phyloP scores from a whole-genome alignment of 225 moss, liverwort and hornwort genomes.

The Lunularia cruciata region DNA sequence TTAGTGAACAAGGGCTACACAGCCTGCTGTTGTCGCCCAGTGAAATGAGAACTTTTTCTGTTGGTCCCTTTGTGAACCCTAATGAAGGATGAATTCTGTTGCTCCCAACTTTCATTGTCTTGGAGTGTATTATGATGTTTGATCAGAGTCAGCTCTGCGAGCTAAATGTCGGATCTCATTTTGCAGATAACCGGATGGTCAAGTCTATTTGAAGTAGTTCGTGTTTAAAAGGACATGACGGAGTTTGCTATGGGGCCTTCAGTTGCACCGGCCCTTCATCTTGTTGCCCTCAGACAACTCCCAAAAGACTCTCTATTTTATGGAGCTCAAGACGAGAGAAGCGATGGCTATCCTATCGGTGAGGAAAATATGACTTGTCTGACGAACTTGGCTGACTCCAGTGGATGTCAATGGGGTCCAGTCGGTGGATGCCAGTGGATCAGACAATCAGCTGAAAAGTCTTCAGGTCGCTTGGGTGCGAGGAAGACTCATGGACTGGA shows the following conservation, averaged over 20 bases:
- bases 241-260: constrained; percentile 43
- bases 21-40: too few species aligned
- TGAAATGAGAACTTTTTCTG: too few species aligned
- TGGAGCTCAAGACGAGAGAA: constrained; percentile 31
- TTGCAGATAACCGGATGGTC: constrained; percentile 10
- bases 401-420: constrained; percentile 41
- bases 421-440: constrained; percentile 32
- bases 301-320: constrained; percentile 25
- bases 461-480: not conserved
- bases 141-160: too few species aligned
- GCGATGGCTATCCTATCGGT: constrained; percentile 18
- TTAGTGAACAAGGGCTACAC: too few species aligned
- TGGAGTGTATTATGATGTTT: too few species aligned
- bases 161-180: not conserved
- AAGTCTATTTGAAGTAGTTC: not conserved
- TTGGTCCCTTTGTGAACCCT: too few species aligned
- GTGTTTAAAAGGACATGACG: constrained; percentile 28
- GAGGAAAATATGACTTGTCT: constrained; percentile 42
- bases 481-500: constrained; percentile 37
- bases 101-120: too few species aligned
- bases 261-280: constrained; percentile 35
- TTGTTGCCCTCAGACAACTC: constrained; percentile 34
- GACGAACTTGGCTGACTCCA: constrained; percentile 42
- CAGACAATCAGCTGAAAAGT: constrained; percentile 25
- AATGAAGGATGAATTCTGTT: too few species aligned